Evolutionary conservation across 768 basidiomycete species (phyloP), one percentile per base, ranked within the genome.

Genomic region (Termitomyces sp.): DNA sequence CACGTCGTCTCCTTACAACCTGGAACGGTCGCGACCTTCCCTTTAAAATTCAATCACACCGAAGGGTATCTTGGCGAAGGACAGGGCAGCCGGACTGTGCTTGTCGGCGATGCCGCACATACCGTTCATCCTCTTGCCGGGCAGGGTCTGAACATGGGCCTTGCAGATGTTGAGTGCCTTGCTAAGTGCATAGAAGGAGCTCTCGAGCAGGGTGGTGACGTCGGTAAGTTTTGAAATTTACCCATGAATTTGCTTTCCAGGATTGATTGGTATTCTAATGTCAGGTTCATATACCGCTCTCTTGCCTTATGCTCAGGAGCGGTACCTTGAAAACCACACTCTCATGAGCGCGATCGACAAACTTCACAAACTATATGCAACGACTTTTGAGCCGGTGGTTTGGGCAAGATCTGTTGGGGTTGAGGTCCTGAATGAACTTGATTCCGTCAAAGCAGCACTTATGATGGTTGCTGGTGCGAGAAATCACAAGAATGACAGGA

Each of bases 101-200:
- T 98, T 8, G 83, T 98, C 1, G 97, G 97, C 2, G 97, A 99
- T 71, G 95, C 96, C 1, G 97, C 95, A 18, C 97, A 98, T 67
- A 92, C 92, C 0, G 77, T 94, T 1, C 96, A 98, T 67, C 96
- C 97, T 1, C 82, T 98, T 27, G 96, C 95, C 0, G 97, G 97
- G 2, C 96, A 98, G 69, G 97, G 96, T 0, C 77, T 98, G 42
- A 98, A 99, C 69, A 75, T 96, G 67, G 97, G 96, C n/a, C 75
- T 99, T 29, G 87, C 78, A 1, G 96, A 99, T 68, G 92, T 88
- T 3, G 80, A 87, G 65, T 80, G 80, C 56, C 80, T 99, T 14
- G 75, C 85, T 0, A 76, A 79, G 47, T 84, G 84, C 62, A 83
- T 98, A 37, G 72, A 84, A 32, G 65, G 73, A 6, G 79, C 87